Evolutionary conservation across 805 yeast species (phyloP), one percentile per base, ranked within the genome.

Genomic region (Kluyveromyces nonfermentans): DNA sequence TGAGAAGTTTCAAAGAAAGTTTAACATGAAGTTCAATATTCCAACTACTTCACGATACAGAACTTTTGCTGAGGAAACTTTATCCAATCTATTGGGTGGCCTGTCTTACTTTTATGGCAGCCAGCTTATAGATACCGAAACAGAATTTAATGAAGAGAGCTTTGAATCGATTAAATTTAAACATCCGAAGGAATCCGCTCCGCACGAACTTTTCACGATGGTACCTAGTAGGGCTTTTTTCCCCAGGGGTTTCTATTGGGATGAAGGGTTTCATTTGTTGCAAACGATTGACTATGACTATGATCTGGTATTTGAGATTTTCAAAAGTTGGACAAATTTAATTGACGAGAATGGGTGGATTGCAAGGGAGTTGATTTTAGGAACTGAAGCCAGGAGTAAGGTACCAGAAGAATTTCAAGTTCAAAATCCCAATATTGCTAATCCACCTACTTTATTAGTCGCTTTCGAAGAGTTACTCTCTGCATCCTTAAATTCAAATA

Each of bases 221-320:
- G 93, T 87, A 30, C 98, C 98, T 2, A 85, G 96, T 40, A 73
- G 98, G 42, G 86, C 95, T 0, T 86, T 85, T 57, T 93, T 93
- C 64, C 97, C 98, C 3, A 74, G 98, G 50, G 98, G 98, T 0
- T 93, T 93, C 57, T 87, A 85, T 58, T 93, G 98, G 98, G 98
- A 93, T 64, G 98, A 93, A 65, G 98, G 98, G 0, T 93, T 93
- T 64, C 96, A 90, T 61, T 69, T 90, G 47, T 68, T 89, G 34
- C 95, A 95, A 7, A 68, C 93, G 33, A 63, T 85, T 52, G 82
- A 82, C 39, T 89, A 82, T 59, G 97, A 93, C 63, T 72, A 85
- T 14, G 95, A 86, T 56, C 68, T 89, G 36, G 85, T 79, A 0
- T 69, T 88, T 48, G 93, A 86, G 50, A 80, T 93, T 15, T 59